Percentiles rank a stretch among this genome's conserved stretches.
Conservation (phyloP, 345 rosid genomes). For the Clausena lansium region DNA sequence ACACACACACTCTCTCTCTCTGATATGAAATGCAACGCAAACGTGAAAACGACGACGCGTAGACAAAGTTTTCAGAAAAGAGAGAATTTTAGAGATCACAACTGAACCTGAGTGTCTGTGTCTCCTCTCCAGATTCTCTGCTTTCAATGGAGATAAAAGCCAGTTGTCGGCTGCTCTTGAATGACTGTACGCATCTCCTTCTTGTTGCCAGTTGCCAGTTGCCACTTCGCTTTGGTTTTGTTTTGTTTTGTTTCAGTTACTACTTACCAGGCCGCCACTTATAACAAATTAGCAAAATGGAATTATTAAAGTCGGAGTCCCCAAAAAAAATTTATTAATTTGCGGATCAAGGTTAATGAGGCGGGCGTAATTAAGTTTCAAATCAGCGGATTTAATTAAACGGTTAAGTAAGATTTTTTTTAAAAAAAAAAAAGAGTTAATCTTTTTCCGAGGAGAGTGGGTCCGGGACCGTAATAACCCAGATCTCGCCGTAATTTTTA, state of each 20-base stretch:
- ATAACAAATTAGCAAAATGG: not conserved
- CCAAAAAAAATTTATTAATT: not conserved
- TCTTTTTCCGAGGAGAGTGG: not conserved
- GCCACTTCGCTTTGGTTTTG: not conserved
- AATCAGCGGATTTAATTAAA: not conserved
- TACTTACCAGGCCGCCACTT: not conserved
- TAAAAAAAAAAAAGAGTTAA: too few species aligned
- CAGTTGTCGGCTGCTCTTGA: not conserved
- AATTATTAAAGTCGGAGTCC: not conserved
- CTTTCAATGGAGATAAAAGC: not conserved
- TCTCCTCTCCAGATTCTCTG: not conserved
- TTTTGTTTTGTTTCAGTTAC: not conserved
- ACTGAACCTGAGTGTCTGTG: not conserved
- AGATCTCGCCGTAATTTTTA: not conserved
- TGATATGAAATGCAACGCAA: not conserved
- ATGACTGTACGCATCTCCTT: not conserved
- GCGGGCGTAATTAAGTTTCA: too few species aligned
- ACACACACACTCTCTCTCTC: not conserved
- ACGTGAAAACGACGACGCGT: not conserved
- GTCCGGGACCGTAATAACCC: not conserved
- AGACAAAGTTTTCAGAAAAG: too few species aligned
- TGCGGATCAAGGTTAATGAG: not conserved
- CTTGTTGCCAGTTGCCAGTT: not conserved
- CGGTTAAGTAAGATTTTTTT: not conserved
- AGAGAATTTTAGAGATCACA: not conserved